phyloP scores from a whole-genome alignment of 2,329 filamentous ascomycete species.

The Cladosporium sp. region DNA sequence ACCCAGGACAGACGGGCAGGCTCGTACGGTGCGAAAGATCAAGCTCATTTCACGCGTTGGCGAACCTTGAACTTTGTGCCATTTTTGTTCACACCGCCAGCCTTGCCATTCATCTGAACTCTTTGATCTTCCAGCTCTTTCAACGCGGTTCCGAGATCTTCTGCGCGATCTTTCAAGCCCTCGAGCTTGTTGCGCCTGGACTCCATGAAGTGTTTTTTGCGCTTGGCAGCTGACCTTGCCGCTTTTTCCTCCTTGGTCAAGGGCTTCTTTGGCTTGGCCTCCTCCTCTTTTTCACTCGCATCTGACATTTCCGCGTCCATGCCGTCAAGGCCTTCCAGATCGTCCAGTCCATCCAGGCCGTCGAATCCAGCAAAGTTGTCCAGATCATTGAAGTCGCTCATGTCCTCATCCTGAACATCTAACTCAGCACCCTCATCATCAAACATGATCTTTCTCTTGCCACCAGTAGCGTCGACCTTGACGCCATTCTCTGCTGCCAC shows the following conservation, averaged over 20 bases:
- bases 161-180: conserved; percentile 50
- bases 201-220: conserved; percentile 47
- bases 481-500: conserved; percentile 35
- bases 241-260: conserved; percentile 36
- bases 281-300: conserved; percentile 8
- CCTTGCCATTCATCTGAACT: conserved; percentile 56
- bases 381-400: conserved; percentile 16
- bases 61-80: conserved; percentile 61
- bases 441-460: conserved; percentile 36
- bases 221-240: conserved; percentile 44
- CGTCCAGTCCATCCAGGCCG: conserved; percentile 19
- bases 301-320: conserved; percentile 19
- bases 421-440: conserved; percentile 26
- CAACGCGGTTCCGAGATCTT: conserved; percentile 52
- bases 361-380: conserved; percentile 22
- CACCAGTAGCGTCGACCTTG: conserved; percentile 28
- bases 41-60: conserved; percentile 52
- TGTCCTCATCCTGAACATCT: conserved; percentile 13
- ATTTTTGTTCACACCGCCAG: conserved; percentile 59
- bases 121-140: conserved; percentile 55
- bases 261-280: conserved; percentile 24
- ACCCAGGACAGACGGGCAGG: too few species aligned
- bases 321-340: conserved; percentile 16
- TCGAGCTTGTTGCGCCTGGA: conserved; percentile 47
- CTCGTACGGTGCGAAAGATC: background rate